phyloP scores from a whole-genome alignment of 176 grass and related monocot genomes.

The Aegilops longissima region DNA sequence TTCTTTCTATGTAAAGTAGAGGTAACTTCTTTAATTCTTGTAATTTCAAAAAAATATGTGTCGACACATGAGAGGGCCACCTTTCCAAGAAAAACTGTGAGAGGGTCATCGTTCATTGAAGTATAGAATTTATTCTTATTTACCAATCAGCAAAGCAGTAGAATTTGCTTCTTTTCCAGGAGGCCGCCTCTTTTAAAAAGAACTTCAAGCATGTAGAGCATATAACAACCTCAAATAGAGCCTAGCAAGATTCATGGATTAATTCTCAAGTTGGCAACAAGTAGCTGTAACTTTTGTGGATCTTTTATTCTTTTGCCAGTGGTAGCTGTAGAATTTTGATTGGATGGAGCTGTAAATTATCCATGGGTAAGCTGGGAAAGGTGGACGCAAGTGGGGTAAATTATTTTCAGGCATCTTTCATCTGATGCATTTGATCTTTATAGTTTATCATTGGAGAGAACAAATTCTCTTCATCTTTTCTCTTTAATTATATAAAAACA shows the following conservation, averaged over 20 bases:
- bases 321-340: conserved; percentile 1
- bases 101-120: not conserved
- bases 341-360: not conserved
- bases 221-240: not conserved
- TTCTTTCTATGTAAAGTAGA: not conserved
- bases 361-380: not conserved
- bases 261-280: not conserved
- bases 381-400: conserved; percentile 5
- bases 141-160: not conserved
- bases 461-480: conserved; percentile 41
- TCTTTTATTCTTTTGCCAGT: not conserved
- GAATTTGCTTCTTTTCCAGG: not conserved
- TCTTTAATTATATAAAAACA: not conserved
- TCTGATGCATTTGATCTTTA: conserved; percentile 10
- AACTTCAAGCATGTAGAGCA: not conserved
- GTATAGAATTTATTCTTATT: not conserved
- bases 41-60: not conserved
- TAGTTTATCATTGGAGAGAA: conserved; percentile 34
- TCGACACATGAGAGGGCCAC: not conserved
- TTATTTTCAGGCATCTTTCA: not conserved
- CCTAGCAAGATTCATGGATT: not conserved
- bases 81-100: not conserved
- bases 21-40: not conserved
- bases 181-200: not conserved
- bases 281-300: not conserved